phyloP scores from a whole-genome alignment of 192 early-diverging fungal species.

The Blastocladiella britannica region DNA sequence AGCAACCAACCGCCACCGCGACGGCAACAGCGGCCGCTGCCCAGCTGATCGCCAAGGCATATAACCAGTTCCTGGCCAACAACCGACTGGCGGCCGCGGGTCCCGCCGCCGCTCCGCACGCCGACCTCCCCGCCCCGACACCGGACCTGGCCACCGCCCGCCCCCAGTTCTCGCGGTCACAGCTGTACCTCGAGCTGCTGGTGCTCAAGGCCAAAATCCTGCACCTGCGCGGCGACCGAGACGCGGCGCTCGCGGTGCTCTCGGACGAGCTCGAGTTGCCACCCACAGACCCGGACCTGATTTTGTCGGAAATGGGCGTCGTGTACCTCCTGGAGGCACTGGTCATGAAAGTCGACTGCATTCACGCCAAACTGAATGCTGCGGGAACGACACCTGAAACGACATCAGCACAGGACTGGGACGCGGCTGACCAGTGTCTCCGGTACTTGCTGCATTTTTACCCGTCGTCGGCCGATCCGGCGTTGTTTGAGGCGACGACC shows the following conservation, averaged over 20 bases:
- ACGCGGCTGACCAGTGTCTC: not conserved
- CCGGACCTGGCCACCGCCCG: too few relatives aligned
- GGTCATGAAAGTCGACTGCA: not conserved
- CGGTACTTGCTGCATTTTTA: not conserved
- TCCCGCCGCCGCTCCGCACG: not conserved
- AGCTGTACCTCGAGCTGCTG: not conserved
- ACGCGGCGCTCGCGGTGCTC: not conserved
- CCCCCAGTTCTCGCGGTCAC: not conserved
- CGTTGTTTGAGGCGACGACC: too few relatives aligned
- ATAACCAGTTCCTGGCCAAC: not conserved
- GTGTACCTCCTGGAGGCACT: not conserved
- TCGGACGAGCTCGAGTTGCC: not conserved
- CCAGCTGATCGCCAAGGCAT: not conserved
- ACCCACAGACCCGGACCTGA: not conserved
- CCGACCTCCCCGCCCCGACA: not conserved
- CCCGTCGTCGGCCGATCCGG: not conserved
- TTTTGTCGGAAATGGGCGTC: not conserved
- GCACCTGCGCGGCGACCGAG: not conserved
- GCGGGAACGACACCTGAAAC: not conserved
- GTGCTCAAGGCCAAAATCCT: not conserved
- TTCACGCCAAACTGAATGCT: not conserved
- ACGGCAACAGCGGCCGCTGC: not conserved
- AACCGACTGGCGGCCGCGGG: not conserved
- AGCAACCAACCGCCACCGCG: not conserved
- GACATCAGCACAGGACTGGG: not conserved